A percentile compares a stretch with the other conserved stretches of the same genome.
phyloP scores from a whole-genome alignment of 345 rosid species.

The Xanthoceras sorbifolium region DNA sequence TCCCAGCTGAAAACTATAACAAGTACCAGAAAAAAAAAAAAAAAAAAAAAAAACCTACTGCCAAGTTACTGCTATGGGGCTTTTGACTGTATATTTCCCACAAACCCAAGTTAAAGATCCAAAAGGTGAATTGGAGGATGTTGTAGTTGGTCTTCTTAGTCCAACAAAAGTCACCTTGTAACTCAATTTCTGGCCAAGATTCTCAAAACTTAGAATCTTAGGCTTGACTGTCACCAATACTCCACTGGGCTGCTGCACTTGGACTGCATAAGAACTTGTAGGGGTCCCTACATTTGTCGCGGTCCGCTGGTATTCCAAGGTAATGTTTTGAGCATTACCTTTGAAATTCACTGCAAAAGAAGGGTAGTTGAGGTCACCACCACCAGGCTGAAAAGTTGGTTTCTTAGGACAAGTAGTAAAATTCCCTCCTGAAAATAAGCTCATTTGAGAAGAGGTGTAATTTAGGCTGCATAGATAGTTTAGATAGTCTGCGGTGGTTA shows the following conservation, averaged over 20 bases:
- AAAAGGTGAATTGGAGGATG: slow-evolving; percentile 36
- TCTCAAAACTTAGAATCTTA: slow-evolving; percentile 32
- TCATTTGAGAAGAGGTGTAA: slow-evolving; percentile 39
- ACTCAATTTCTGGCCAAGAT: slow-evolving; percentile 51
- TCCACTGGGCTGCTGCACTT: slow-evolving; percentile 44
- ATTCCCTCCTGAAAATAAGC: slow-evolving; percentile 24
- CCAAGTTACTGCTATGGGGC: slow-evolving; percentile 77
- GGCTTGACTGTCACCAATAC: slow-evolving; percentile 43
- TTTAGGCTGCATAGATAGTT: slow-evolving; percentile 52
- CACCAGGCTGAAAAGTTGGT: slow-evolving; percentile 29
- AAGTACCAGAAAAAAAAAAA: background rate
- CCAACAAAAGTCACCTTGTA: slow-evolving; percentile 49
- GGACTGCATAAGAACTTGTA: slow-evolving; percentile 28
- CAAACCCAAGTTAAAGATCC: slow-evolving; percentile 67
- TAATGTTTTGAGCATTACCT: slow-evolving; percentile 10
- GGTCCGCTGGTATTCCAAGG: slow-evolving; percentile 33
- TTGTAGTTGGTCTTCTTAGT: background rate
- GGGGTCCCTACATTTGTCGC: slow-evolving; percentile 51
- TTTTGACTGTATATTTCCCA: slow-evolving; percentile 53
- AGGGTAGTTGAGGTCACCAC: slow-evolving; percentile 59
- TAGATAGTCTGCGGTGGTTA: slow-evolving; percentile 41
- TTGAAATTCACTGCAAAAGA: slow-evolving; percentile 53
- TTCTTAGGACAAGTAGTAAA: slow-evolving; percentile 34
- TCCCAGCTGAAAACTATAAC: background rate
- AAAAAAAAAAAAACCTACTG: no score